Evolutionary conservation across 2,329 filamentous ascomycete genomes (phyloP).

Genomic region (Tolypocladium tropicale): DNA sequence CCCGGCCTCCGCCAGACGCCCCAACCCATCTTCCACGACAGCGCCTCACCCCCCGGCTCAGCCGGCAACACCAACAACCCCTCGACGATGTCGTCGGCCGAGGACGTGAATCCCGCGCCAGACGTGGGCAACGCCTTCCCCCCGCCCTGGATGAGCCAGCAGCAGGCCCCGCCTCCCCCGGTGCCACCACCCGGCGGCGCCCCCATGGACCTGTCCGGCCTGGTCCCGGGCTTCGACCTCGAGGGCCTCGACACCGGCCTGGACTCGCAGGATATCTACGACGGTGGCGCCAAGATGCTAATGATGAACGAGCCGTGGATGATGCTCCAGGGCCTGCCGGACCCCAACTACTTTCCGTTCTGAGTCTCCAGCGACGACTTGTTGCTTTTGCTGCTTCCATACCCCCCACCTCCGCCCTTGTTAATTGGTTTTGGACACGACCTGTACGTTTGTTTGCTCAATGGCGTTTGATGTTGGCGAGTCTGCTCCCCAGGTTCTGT

Average conservation of each 20-base stretch:
- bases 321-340: constrained; percentile 24
- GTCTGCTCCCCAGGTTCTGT: too few species aligned
- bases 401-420: not conserved
- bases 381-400: not conserved
- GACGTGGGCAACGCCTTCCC: constrained; percentile 2
- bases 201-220: constrained; percentile 10
- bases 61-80: not conserved
- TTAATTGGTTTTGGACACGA: not conserved
- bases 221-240: constrained; percentile 18
- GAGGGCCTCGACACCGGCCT: constrained; percentile 16
- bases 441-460: too few species aligned
- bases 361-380: constrained; percentile 5
- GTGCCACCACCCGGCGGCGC: constrained; percentile 5
- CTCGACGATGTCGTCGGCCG: not conserved
- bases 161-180: constrained; percentile 3
- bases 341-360: constrained; percentile 23
- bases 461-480: not conserved
- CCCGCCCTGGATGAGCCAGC: constrained; percentile 6
- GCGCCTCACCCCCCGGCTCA: not conserved
- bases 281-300: constrained; percentile 23
- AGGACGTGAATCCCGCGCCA: not conserved
- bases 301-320: constrained; percentile 30
- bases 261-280: constrained; percentile 16
- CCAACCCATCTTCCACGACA: constrained; percentile 28
- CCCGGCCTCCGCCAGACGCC: constrained; percentile 13